Percentiles rank a stretch among this genome's conserved stretches.
Evolutionary conservation across 352 stramenopile species (phyloP).

Genomic region (Phytopythium vexans): DNA sequence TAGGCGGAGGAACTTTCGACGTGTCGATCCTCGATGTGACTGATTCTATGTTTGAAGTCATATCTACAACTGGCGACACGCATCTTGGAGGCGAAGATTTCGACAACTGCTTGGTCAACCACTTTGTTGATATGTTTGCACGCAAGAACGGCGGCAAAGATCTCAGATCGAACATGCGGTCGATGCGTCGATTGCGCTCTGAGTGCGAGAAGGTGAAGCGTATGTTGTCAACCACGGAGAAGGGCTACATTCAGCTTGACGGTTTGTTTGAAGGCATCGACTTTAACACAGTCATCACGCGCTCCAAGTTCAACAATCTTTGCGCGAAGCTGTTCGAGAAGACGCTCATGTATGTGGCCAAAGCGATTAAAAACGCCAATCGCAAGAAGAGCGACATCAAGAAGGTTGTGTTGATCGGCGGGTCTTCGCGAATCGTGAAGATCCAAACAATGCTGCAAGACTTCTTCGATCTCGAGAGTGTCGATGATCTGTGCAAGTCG

Average conservation of each 20-base stretch:
- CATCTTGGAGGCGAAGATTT: slow-evolving; percentile 97
- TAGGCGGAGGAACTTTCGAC: slow-evolving; percentile 98
- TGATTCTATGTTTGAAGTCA: slow-evolving; percentile 95
- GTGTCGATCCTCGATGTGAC: slow-evolving; percentile 98
- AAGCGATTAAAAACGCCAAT: slow-evolving; percentile 85
- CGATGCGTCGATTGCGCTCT: no score
- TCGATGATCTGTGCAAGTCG: no score
- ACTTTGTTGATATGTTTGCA: no score
- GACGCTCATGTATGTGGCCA: slow-evolving; percentile 80
- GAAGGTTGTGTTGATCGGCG: slow-evolving; percentile 96
- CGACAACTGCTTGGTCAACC: no score
- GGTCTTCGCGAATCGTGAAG: slow-evolving; percentile 93
- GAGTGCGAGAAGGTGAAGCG: slow-evolving; percentile 98
- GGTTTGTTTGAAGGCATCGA: slow-evolving; percentile 94
- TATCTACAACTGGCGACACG: slow-evolving; percentile 96
- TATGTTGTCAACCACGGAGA: slow-evolving; percentile 95
- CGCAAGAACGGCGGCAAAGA: no score
- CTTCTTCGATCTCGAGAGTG: no score
- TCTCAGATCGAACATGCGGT: no score
- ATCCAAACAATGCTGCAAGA: slow-evolving; percentile 88
- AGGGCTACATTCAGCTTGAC: slow-evolving; percentile 95
- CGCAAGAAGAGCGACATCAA: slow-evolving; percentile 92
- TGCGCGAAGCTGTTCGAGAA: slow-evolving; percentile 85
- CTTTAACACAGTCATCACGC: slow-evolving; percentile 89
- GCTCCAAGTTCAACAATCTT: slow-evolving; percentile 91